Evolutionary conservation across 305 asterid genomes (phyloP), one percentile per base, ranked within the genome.

Genomic region (Solanum hybrid): DNA sequence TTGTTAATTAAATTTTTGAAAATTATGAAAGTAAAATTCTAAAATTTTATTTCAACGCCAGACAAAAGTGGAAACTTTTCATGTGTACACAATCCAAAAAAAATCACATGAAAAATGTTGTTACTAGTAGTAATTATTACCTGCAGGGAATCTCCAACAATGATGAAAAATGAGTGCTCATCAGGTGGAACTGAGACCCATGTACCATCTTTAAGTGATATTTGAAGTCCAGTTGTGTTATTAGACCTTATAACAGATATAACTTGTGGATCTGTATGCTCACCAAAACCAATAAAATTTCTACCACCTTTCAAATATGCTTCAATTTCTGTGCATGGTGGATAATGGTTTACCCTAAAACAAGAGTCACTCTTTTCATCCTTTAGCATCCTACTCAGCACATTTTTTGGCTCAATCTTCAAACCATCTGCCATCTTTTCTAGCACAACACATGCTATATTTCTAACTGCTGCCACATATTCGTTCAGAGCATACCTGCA

Each of bases 191-290:
- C 96, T 0, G 97, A 78, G 88, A 93, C 92, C 98, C 98, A 96
- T 36, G 96, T 72, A 37, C 96, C 97, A 65, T 96, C 96, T 27
- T 36, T 89, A 26, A 92, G 92, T 27, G 93, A 92, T 31, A 96
- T 95, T 93, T 96, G 96, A 11, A 96, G 95, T 9, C 98, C 98
- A 2, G 98, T 89, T 1, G 92, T 90, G 90, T 90, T 93, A 91
- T 96, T 96, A 4, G 98, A 95, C 82, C 98, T 93, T 3, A 95
- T 61, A 12, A 96, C 95, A 8, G 98, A 95, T 61, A 96, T 93
- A 2, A 96, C 90, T 81, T 96, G 98, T 11, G 98, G 98, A 94
- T 96, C 98, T 5, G 98, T 96, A 89, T 96, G 98, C 45, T 95
- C 98, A 38, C 98, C 98, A 76, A 96, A 95, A 14, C 98, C 98